Evolutionary conservation across 108 stramenopile genomes (phyloP).

Genomic region (Cylindrotheca closterium): DNA sequence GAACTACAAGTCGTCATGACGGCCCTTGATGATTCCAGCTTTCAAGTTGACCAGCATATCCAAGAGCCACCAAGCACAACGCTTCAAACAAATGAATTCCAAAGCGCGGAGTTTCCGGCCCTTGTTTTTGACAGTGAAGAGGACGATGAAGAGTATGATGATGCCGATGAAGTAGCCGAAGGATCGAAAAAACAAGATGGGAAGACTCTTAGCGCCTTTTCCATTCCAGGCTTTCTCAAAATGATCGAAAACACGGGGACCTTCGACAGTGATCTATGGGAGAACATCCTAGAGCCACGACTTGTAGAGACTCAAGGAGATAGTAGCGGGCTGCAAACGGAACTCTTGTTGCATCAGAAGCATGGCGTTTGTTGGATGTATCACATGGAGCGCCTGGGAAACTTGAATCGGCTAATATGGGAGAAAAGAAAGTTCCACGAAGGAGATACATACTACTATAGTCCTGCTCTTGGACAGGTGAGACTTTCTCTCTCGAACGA

Average conservation of each 20-base stretch:
- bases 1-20: slow-evolving; percentile 41
- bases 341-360: slow-evolving; percentile 66
- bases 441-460: slow-evolving; percentile 66
- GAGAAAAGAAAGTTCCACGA: slow-evolving; percentile 57
- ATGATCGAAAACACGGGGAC: slow-evolving; percentile 60
- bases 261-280: not conserved
- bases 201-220: slow-evolving; percentile 33
- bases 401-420: slow-evolving; percentile 76
- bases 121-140: slow-evolving; percentile 4
- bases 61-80: slow-evolving; percentile 18
- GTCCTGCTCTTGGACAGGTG: slow-evolving; percentile 71
- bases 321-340: slow-evolving; percentile 12
- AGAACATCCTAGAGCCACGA: not conserved
- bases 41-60: slow-evolving; percentile 11
- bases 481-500: no score
- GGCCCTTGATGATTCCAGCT: slow-evolving; percentile 36
- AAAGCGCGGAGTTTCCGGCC: slow-evolving; percentile 22
- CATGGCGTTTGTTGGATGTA: slow-evolving; percentile 81
- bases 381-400: slow-evolving; percentile 51
- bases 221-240: slow-evolving; percentile 48
- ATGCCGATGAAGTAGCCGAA: not conserved
- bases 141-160: no score
- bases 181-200: slow-evolving; percentile 1
- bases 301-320: no score
- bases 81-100: slow-evolving; percentile 23